A percentile compares a stretch with the other conserved stretches of the same genome.
Conservation (phyloP, 345 rosid species). For the Euphorbia peplus region DNA sequence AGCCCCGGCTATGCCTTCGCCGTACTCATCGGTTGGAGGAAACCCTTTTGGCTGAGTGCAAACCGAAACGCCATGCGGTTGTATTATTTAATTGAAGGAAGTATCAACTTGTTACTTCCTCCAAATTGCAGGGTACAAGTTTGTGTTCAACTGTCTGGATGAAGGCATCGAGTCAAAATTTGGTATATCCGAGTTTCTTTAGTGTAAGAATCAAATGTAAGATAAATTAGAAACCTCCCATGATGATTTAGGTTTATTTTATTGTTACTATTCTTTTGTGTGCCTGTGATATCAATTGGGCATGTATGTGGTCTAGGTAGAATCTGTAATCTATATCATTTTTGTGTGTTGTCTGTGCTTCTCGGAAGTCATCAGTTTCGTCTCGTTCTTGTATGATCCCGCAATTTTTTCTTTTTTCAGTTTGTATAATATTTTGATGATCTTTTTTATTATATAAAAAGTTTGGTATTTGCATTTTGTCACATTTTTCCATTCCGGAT, state of each 20-base stretch:
- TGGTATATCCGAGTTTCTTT: constrained; percentile 5
- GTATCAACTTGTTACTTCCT: constrained; percentile 43
- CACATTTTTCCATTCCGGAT: not conserved
- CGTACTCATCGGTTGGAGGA: constrained; percentile 54
- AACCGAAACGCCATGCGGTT: not conserved
- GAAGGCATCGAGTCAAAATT: constrained; percentile 18
- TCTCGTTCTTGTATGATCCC: constrained; percentile 25
- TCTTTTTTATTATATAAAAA: not conserved
- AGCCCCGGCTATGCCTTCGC: constrained; percentile 35
- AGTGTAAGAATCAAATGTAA: constrained; percentile 19
- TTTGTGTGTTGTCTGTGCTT: constrained; percentile 15
- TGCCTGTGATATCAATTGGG: constrained; percentile 11
- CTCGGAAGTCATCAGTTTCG: constrained; percentile 18
- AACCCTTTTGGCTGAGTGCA: constrained; percentile 61
- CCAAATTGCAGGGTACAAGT: constrained; percentile 28
- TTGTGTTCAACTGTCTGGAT: constrained; percentile 16
- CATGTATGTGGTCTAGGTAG: constrained; percentile 18
- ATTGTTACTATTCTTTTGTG: not conserved
- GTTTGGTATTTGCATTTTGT: not conserved
- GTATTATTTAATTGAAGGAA: constrained; percentile 9
- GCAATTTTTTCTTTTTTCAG: constrained; percentile 12
- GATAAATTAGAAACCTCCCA: constrained; percentile 5
- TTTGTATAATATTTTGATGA: constrained; percentile 21
- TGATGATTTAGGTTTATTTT: constrained; percentile 15
- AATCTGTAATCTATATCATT: constrained; percentile 25